These are phyloP conservation scores for Zasmidium citrigriseum DNA, from an alignment of 2,329 filamentous ascomycete genomes.

Conservation along the genomic window DNA sequence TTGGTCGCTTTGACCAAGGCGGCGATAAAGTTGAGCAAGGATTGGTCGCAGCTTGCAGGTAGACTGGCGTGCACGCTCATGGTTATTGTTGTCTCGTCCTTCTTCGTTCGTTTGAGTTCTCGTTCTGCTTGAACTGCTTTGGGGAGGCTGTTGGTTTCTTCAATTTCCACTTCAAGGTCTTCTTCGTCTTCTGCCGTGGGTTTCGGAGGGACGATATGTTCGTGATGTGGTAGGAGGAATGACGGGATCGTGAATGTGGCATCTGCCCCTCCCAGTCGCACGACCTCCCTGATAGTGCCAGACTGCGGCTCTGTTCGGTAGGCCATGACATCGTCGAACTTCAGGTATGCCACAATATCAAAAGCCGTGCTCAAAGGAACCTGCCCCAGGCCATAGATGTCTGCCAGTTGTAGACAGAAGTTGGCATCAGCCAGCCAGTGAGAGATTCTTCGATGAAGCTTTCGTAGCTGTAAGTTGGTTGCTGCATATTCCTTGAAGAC, in stretches of 20 bases:
- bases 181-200: slow-evolving; percentile 38
- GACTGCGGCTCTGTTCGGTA: slow-evolving; percentile 49
- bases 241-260: slow-evolving; percentile 51
- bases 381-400: slow-evolving; percentile 47
- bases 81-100: slow-evolving; percentile 52
- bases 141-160: slow-evolving; percentile 46
- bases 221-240: slow-evolving; percentile 56
- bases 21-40: slow-evolving; percentile 56
- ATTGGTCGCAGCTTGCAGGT: slow-evolving; percentile 53
- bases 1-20: slow-evolving; percentile 60
- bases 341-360: slow-evolving; percentile 50
- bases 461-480: slow-evolving; percentile 46
- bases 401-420: slow-evolving; percentile 52
- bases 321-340: slow-evolving; percentile 51
- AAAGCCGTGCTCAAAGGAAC: slow-evolving; percentile 52
- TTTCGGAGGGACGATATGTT: slow-evolving; percentile 51
- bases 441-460: slow-evolving; percentile 49
- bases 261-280: slow-evolving; percentile 54
- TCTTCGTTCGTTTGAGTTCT: slow-evolving; percentile 42
- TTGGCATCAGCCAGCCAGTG: slow-evolving; percentile 55
- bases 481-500: slow-evolving; percentile 53
- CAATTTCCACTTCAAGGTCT: slow-evolving; percentile 40
- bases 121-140: slow-evolving; percentile 44
- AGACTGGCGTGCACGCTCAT: slow-evolving; percentile 52
- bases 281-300: slow-evolving; percentile 49